Evolutionary conservation across 495 filamentous ascomycete genomes (phyloP), one percentile per base, ranked within the genome.

Genomic region (Beverwykella pulmonaria): DNA sequence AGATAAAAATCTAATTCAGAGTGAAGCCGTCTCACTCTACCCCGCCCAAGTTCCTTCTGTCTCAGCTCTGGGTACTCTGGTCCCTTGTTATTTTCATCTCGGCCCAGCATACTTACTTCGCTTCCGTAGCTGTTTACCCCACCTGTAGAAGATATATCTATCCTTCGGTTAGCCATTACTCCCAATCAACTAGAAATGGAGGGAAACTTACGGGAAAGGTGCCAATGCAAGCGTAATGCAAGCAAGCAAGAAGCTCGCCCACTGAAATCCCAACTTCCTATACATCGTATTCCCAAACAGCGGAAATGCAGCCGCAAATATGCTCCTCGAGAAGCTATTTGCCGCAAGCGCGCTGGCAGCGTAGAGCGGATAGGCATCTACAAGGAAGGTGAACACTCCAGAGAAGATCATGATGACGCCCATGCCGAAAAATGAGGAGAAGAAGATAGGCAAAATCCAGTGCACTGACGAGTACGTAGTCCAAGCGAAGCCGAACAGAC

Each of bases 351-450:
- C 91, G 54, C 85, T 89, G 34, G 93, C 93, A 26, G 92, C 92
- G 79, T 92, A 97, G 10, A 87, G 78, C 4, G 93, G 92, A 75
- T 95, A 74, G 54, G 39, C 46, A 50, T 96, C 92, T 29, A 97
- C 92, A 56, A 97, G 79, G 77, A 96, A 97, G 23, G 92, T 96
- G 76, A 96, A 97, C 67, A 96, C 82, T 10, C 92, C 92, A 12
- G 86, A 86, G 75, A 90, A 97, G 25, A 90, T 27, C 44, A 66
- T 10, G 44, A 66, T 52, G 22, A 60, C 41, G 29, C 54, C 63
- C 29, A 57, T 57, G 63, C 54, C 54, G 46, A 66, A 66, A 54
- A 66, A 44, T 46, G 20, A 15, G 26, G 57, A 60, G 47, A 49
- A 12, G 17, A 44, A 15, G 6, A 44, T 85, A 0, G 79, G 77